Percentiles rank a stretch among this genome's conserved stretches.
phyloP scores from a whole-genome alignment of 148 eudicot species.

The Beta vulgaris region DNA sequence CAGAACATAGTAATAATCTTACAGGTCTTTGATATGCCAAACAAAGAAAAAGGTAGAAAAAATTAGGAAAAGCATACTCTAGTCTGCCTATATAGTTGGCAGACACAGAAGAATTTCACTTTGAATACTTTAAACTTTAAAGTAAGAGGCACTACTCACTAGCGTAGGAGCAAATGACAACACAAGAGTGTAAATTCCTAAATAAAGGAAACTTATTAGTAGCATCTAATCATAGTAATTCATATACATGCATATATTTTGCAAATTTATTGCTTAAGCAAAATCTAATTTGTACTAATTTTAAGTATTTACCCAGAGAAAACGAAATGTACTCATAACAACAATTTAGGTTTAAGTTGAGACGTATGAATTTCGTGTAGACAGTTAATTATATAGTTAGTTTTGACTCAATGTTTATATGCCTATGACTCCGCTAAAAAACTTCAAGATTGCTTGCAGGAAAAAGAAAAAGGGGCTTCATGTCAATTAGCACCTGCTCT shows the following conservation, averaged over 20 bases:
- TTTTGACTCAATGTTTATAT: background rate
- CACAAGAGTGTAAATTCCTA: background rate
- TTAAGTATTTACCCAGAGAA: background rate
- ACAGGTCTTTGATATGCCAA: slow-evolving; percentile 21
- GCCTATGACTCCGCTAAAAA: background rate
- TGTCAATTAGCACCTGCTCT: too few species aligned
- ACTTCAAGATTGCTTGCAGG: background rate
- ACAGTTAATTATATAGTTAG: background rate
- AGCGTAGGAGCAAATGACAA: slow-evolving; percentile 16
- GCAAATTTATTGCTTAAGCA: background rate
- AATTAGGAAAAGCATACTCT: slow-evolving; percentile 20
- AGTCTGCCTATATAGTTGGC: slow-evolving; percentile 20
- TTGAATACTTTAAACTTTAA: slow-evolving; percentile 8
- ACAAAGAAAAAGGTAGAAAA: slow-evolving; percentile 14
- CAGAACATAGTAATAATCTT: slow-evolving; percentile 19
- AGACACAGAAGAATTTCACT: slow-evolving; percentile 6
- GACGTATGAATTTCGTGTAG: background rate
- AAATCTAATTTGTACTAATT: slow-evolving; percentile 1
- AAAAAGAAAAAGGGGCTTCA: too few species aligned
- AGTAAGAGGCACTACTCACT: slow-evolving; percentile 22
- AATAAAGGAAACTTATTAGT: background rate
- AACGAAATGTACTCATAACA: background rate
- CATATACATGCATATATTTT: background rate
- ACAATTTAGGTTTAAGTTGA: background rate
- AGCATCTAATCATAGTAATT: background rate